A percentile compares a stretch with the other conserved stretches of the same genome.
These are phyloP conservation scores for Neurospora sp. DNA, from an alignment of 495 filamentous ascomycete species.

Conservation along the genomic window DNA sequence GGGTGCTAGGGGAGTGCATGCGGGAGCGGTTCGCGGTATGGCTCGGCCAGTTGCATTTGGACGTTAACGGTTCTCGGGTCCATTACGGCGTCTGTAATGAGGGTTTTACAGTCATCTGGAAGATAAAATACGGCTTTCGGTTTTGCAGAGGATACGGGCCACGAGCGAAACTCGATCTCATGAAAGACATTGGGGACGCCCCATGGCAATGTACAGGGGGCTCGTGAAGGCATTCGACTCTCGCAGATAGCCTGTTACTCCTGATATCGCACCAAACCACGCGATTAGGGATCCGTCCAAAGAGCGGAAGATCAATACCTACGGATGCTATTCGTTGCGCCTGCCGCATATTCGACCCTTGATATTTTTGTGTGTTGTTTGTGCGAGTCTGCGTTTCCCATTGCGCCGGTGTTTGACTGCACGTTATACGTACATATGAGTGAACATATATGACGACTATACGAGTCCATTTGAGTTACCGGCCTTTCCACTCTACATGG, in stretches of 20 bases:
- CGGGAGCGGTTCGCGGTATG: conserved; percentile 38
- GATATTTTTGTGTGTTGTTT: neutral
- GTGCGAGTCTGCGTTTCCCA: neutral
- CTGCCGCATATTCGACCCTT: neutral
- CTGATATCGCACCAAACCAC: neutral
- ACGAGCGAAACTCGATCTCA: conserved; percentile 17
- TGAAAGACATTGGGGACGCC: conserved; percentile 13
- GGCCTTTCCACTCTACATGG: neutral
- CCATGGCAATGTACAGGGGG: conserved; percentile 15
- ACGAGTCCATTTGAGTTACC: neutral
- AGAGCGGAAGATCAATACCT: neutral
- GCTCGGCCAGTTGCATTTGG: conserved; percentile 48
- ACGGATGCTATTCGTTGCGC: neutral
- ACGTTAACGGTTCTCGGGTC: conserved; percentile 45
- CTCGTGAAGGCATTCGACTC: conserved; percentile 9
- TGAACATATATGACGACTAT: neutral
- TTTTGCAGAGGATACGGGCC: conserved; percentile 25
- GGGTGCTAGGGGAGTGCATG: conserved; percentile 23
- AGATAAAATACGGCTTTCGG: conserved; percentile 25
- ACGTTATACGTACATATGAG: neutral
- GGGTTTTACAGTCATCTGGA: conserved; percentile 46
- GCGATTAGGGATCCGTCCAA: neutral
- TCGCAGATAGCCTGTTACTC: conserved; percentile 7
- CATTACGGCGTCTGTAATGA: conserved; percentile 51
- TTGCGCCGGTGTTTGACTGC: neutral